These are phyloP conservation scores for Paraurostyla sp. DNA, from an alignment of 73 alveolate species.

Conservation along the genomic window DNA sequence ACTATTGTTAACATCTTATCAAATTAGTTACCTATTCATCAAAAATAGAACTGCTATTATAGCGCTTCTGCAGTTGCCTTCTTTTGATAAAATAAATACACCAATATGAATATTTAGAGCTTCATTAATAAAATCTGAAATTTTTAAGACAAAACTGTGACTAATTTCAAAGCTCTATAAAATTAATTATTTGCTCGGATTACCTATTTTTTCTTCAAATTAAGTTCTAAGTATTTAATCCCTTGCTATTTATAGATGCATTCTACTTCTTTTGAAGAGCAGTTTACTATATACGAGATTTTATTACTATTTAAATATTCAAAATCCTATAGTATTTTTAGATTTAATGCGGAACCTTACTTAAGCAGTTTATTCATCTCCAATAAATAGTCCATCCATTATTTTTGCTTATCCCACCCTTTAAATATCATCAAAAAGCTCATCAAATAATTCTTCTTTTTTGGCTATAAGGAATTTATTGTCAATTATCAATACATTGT, in stretches of 20 bases:
- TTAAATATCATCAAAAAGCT: slow-evolving; percentile 34
- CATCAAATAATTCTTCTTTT: slow-evolving; percentile 21
- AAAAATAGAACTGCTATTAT: neutral
- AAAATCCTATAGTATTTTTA: neutral
- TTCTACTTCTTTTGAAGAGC: slow-evolving; percentile 1
- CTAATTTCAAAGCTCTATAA: slow-evolving; percentile 31
- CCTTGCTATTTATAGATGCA: neutral
- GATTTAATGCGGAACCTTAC: neutral
- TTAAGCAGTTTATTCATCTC: slow-evolving; percentile 17
- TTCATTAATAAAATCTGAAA: neutral
- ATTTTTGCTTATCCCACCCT: neutral
- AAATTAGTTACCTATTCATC: slow-evolving; percentile 19
- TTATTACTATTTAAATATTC: neutral
- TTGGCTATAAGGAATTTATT: neutral
- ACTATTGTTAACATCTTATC: neutral
- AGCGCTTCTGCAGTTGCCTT: slow-evolving; percentile 12
- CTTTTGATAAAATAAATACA: neutral
- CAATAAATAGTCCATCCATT: slow-evolving; percentile 53
- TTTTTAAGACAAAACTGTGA: neutral
- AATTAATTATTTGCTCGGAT: too few relatives aligned
- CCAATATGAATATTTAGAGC: neutral
- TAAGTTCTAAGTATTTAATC: neutral
- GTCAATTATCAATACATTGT: neutral
- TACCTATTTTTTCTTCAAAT: neutral
- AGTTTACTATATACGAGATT: neutral